These are phyloP conservation scores for Corylus heterophylla DNA, from an alignment of 306 rosid species.

Conservation along the genomic window DNA sequence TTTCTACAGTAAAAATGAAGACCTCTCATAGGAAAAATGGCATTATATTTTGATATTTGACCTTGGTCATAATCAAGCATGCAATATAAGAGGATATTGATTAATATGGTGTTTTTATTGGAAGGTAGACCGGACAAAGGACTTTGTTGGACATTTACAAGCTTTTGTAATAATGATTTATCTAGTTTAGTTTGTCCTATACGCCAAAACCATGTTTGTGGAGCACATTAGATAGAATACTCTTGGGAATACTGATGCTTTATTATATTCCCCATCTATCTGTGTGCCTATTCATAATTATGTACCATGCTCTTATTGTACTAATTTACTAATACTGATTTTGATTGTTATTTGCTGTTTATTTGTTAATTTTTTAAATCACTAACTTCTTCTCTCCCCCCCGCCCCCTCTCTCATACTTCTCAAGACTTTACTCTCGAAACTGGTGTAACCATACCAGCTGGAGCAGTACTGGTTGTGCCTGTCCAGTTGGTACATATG, in stretches of 20 bases:
- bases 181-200: neutral
- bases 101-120: neutral
- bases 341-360: neutral
- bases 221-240: neutral
- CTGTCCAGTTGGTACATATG: slow-evolving; percentile 67
- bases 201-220: neutral
- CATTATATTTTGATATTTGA: neutral
- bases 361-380: neutral
- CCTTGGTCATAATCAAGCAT: neutral
- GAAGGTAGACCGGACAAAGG: neutral
- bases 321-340: neutral
- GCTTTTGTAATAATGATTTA: neutral
- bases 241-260: slow-evolving; percentile 4
- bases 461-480: slow-evolving; percentile 68
- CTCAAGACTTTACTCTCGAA: slow-evolving; percentile 56
- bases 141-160: neutral
- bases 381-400: slow-evolving; percentile 26
- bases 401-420: neutral
- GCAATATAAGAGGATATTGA: neutral
- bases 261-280: neutral
- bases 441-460: slow-evolving; percentile 70
- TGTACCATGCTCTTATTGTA: neutral
- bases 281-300: neutral
- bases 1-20: neutral
- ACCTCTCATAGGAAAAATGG: neutral